Evolutionary conservation across 2,329 filamentous ascomycete species (phyloP).

Genomic region (Thermoascus crustaceus): DNA sequence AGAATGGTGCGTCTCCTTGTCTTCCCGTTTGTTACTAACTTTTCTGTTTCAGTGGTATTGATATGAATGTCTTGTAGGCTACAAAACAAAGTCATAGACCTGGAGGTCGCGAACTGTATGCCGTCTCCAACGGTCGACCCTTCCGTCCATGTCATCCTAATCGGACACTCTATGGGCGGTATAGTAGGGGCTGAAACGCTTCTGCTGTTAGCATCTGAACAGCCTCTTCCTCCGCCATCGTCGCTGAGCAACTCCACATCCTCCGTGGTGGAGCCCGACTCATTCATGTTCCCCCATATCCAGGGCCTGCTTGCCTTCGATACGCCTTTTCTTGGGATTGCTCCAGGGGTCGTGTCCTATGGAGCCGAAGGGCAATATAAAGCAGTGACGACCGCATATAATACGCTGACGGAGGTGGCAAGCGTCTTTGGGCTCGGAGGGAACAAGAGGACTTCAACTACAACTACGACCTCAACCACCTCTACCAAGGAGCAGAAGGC

Average conservation of each 20-base stretch:
- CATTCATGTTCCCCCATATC: conserved; percentile 86
- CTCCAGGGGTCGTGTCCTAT: conserved; percentile 43
- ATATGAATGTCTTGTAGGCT: conserved; percentile 57
- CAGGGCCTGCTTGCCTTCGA: conserved; percentile 88
- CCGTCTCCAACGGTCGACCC: conserved; percentile 80
- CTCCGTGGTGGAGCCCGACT: conserved; percentile 23
- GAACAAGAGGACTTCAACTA: conserved; percentile 18
- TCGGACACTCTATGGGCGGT: conserved; percentile 87
- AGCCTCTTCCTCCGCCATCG: conserved; percentile 37
- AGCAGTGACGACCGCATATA: conserved; percentile 63
- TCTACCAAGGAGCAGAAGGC: conserved; percentile 11
- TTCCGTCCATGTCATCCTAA: conserved; percentile 69
- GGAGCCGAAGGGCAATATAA: conserved; percentile 77
- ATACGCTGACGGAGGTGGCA: conserved; percentile 55
- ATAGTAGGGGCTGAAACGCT: conserved; percentile 89
- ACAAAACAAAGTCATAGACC: conserved; percentile 83
- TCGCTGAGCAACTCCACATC: conserved; percentile 15
- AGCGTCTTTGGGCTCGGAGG: conserved; percentile 57
- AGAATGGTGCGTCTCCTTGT: conserved; percentile 42
- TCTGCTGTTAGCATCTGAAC: conserved; percentile 63
- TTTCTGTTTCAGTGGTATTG: background rate
- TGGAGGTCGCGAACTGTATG: conserved; percentile 75
- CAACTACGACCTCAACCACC: conserved; percentile 8
- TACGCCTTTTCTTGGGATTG: conserved; percentile 65
- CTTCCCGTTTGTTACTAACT: background rate